Conservation (phyloP, 1,284 basidiomycete species). For the Athelia psychrophila region DNA sequence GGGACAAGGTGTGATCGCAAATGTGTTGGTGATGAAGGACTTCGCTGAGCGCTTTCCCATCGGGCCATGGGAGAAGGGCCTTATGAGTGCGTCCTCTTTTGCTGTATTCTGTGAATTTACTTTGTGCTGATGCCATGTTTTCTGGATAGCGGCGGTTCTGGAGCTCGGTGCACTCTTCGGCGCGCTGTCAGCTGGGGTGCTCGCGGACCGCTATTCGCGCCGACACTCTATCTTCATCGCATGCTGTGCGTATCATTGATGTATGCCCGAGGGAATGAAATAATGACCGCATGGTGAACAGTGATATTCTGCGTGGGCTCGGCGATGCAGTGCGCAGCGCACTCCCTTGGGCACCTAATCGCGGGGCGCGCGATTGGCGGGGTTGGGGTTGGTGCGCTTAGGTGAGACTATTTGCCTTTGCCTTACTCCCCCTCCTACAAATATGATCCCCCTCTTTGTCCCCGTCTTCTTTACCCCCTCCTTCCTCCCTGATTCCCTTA, state of each 20-base stretch:
- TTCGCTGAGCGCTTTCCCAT: conserved; percentile 66
- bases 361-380: conserved; percentile 73
- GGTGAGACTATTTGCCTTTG: conserved; percentile 32
- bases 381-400: conserved; percentile 76
- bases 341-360: conserved; percentile 53
- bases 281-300: conserved; percentile 23
- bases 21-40: conserved; percentile 80
- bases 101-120: neutral
- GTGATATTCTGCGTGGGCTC: conserved; percentile 74
- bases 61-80: conserved; percentile 67
- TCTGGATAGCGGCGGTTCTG: conserved; percentile 59
- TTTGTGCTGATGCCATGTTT: too few species aligned
- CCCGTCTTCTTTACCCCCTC: too few species aligned
- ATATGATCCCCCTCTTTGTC: too few species aligned
- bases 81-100: conserved; percentile 60
- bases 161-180: conserved; percentile 77
- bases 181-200: conserved; percentile 60
- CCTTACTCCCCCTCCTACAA: too few species aligned
- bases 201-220: conserved; percentile 68
- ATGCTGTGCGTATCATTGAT: conserved; percentile 45
- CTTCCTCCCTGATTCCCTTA: too few species aligned
- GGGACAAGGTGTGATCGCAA: conserved; percentile 59
- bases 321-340: conserved; percentile 62
- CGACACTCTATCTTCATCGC: conserved; percentile 64
- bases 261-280: neutral